Conservation (phyloP, 257 asterid genomes). For the Perilla frutescens region DNA sequence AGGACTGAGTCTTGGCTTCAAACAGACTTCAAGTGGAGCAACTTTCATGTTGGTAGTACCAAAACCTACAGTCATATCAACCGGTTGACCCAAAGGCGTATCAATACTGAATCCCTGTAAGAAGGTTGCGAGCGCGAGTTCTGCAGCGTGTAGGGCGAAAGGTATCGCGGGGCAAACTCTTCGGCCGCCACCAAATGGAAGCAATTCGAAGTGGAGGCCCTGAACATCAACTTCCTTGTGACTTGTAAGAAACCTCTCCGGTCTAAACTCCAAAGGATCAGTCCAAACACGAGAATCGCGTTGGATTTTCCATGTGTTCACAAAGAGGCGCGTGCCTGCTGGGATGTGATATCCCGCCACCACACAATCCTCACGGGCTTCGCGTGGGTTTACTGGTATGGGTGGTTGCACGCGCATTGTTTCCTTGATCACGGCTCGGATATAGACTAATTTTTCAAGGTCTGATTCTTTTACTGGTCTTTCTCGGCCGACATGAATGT, state of each 20-base stretch:
- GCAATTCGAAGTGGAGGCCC: slow-evolving; percentile 50
- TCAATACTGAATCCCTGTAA: slow-evolving; percentile 49
- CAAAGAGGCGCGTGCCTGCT: slow-evolving; percentile 46
- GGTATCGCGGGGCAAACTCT: slow-evolving; percentile 51
- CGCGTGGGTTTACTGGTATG: slow-evolving; percentile 34
- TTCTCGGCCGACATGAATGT: slow-evolving; percentile 43
- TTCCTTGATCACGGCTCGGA: slow-evolving; percentile 63
- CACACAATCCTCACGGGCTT: slow-evolving; percentile 42
- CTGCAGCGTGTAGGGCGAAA: slow-evolving; percentile 37
- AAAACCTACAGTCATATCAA: slow-evolving; percentile 45
- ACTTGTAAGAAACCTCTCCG: slow-evolving; percentile 52
- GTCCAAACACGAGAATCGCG: slow-evolving; percentile 60
- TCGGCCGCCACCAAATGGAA: slow-evolving; percentile 65
- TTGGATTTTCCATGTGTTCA: slow-evolving; percentile 57
- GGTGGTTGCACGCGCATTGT: slow-evolving; percentile 51
- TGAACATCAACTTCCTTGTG: slow-evolving; percentile 45
- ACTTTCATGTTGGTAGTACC: slow-evolving; percentile 48
- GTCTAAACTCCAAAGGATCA: slow-evolving; percentile 48
- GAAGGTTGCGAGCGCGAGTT: slow-evolving; percentile 46
- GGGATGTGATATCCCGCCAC: slow-evolving; percentile 52
- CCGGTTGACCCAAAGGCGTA: slow-evolving; percentile 22
- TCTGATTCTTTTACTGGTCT: slow-evolving; percentile 47
- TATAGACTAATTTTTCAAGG: slow-evolving; percentile 43
- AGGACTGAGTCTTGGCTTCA: slow-evolving; percentile 45
- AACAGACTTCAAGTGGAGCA: slow-evolving; percentile 46